Conservation (phyloP, 805 yeast species). For the Vanderwaltozyma yarrowii region DNA sequence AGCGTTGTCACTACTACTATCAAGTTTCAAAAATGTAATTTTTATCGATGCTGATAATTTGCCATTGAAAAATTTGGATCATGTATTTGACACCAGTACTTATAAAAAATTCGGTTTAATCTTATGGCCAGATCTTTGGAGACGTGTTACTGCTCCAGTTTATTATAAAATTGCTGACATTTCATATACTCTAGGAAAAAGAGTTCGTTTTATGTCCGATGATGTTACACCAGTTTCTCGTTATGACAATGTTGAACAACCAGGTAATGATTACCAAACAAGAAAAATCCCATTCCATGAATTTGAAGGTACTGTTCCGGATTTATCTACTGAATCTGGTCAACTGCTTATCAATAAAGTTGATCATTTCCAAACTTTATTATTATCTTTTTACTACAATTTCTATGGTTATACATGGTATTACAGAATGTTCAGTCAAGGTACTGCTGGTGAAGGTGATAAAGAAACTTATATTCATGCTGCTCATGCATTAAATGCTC, state of each 20-base stretch:
- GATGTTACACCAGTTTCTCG: conserved; percentile 15
- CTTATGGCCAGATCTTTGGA: conserved; percentile 74
- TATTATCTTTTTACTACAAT: conserved; percentile 56
- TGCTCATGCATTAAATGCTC: conserved; percentile 40
- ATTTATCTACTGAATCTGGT: conserved; percentile 63
- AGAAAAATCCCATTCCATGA: conserved; percentile 43
- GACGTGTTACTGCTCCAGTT: conserved; percentile 53
- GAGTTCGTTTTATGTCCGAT: conserved; percentile 24
- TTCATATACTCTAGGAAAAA: conserved; percentile 28
- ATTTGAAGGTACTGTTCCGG: conserved; percentile 53
- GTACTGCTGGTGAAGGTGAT: conserved; percentile 72
- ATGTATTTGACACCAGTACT: conserved; percentile 35
- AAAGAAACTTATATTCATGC: conserved; percentile 70
- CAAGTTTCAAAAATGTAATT: conserved; percentile 65
- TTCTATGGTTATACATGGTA: conserved; percentile 55
- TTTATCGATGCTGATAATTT: conserved; percentile 69
- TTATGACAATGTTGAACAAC: conserved; percentile 5
- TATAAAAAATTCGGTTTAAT: conserved; percentile 42
- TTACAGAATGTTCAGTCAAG: conserved; percentile 61
- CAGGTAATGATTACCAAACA: conserved; percentile 3
- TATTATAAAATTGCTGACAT: conserved; percentile 45
- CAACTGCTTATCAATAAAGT: conserved; percentile 53
- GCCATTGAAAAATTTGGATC: conserved; percentile 39
- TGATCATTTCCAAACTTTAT: conserved; percentile 45
- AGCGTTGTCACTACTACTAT: conserved; percentile 60